phyloP scores from a whole-genome alignment of 2,329 filamentous ascomycete species.

The Penicillium aurantiogriseum region DNA sequence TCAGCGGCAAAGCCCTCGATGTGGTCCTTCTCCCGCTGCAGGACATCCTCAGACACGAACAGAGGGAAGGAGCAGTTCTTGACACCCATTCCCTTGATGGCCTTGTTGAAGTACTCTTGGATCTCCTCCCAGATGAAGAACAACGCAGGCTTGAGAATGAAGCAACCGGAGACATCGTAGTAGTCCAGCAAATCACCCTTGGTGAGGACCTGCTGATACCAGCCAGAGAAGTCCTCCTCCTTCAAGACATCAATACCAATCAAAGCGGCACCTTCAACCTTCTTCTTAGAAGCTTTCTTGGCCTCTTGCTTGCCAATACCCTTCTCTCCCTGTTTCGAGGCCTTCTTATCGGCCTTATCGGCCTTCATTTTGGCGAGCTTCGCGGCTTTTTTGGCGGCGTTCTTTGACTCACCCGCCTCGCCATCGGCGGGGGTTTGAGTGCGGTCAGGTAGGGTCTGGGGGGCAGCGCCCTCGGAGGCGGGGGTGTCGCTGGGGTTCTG shows the following conservation, averaged over 20 bases:
- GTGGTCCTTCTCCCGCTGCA: slow-evolving; percentile 87
- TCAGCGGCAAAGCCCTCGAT: slow-evolving; percentile 94
- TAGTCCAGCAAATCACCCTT: slow-evolving; percentile 98
- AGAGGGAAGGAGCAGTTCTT: slow-evolving; percentile 96
- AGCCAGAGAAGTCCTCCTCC: slow-evolving; percentile 81
- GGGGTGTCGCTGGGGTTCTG: slow-evolving; percentile 30
- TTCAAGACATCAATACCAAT: slow-evolving; percentile 89
- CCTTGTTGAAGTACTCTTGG: slow-evolving; percentile 55
- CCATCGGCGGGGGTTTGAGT: slow-evolving; percentile 41
- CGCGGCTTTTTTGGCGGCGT: slow-evolving; percentile 49
- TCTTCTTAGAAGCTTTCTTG: slow-evolving; percentile 44
- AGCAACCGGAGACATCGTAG: slow-evolving; percentile 97
- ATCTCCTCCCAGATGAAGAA: slow-evolving; percentile 69
- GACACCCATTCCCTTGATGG: slow-evolving; percentile 87
- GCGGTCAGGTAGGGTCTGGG: slow-evolving; percentile 42
- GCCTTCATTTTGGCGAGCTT: slow-evolving; percentile 47
- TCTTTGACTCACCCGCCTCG: slow-evolving; percentile 35
- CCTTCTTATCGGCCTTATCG: slow-evolving; percentile 40
- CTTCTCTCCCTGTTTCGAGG: slow-evolving; percentile 35
- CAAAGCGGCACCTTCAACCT: slow-evolving; percentile 61
- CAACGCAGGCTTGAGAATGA: slow-evolving; percentile 76
- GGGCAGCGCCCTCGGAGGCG: slow-evolving; percentile 24
- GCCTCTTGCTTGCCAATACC: slow-evolving; percentile 6
- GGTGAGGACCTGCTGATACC: slow-evolving; percentile 96
- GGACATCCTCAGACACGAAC: slow-evolving; percentile 87